These are phyloP conservation scores for Trypanosomatidae sp. DNA, from an alignment of 208 protist species.

Conservation along the genomic window DNA sequence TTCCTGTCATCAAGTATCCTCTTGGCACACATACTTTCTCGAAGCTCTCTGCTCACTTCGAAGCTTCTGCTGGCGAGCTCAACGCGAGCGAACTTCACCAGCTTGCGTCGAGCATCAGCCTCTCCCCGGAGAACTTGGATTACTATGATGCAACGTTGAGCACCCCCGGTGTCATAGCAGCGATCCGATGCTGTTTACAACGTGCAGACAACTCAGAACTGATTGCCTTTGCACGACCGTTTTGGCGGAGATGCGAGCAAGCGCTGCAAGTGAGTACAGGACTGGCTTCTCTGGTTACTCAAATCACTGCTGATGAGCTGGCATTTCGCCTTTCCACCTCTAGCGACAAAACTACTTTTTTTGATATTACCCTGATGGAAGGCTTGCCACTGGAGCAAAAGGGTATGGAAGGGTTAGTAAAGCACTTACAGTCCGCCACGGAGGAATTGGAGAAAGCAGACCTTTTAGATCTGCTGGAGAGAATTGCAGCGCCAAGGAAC, in stretches of 20 bases:
- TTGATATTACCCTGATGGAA: constrained; percentile 7
- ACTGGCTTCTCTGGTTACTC: constrained; percentile 2
- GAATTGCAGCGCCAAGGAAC: background rate
- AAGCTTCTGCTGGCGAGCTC: constrained; percentile 12
- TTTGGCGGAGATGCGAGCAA: constrained; percentile 1
- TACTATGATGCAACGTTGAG: constrained; percentile 20
- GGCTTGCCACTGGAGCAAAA: constrained; percentile 8
- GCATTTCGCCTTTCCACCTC: background rate
- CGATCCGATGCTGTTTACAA: constrained; percentile 12
- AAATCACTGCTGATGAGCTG: constrained; percentile 6
- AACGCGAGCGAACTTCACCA: constrained; percentile 7
- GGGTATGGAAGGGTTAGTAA: constrained; percentile 10
- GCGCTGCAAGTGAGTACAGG: background rate
- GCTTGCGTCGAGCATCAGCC: constrained; percentile 3
- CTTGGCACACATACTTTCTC: constrained; percentile 13
- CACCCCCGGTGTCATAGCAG: constrained; percentile 7
- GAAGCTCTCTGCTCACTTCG: constrained; percentile 18
- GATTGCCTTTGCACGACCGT: constrained; percentile 6
- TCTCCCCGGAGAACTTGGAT: constrained; percentile 10
- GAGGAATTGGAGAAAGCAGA: background rate
- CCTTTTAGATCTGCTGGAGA: constrained; percentile 4
- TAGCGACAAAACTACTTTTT: background rate
- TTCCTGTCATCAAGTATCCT: constrained; percentile 25
- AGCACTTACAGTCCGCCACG: constrained; percentile 4
- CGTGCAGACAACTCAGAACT: constrained; percentile 9